Conservation (phyloP, 768 basidiomycete species). For the Boletus eberwhitei region DNA sequence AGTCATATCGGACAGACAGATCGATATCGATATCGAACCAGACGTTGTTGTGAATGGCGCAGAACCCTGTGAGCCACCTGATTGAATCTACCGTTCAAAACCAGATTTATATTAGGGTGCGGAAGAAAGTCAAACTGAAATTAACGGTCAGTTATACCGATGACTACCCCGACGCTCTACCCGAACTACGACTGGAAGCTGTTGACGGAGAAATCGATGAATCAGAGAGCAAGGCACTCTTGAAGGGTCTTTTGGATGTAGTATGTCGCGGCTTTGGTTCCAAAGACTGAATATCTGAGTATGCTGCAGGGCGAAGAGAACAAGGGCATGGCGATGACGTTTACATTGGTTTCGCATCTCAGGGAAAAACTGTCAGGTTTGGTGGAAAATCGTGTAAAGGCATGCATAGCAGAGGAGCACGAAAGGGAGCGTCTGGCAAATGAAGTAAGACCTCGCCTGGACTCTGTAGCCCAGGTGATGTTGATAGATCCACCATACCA, state of each 20-base stretch:
- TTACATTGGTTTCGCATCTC: slow-evolving; percentile 84
- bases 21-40: slow-evolving; percentile 84
- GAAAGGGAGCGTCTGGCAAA: slow-evolving; percentile 72
- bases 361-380: slow-evolving; percentile 71
- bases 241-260: slow-evolving; percentile 55
- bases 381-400: slow-evolving; percentile 57
- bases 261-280: slow-evolving; percentile 36
- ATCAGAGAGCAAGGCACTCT: slow-evolving; percentile 49
- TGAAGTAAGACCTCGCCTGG: slow-evolving; percentile 51
- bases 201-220: slow-evolving; percentile 65
- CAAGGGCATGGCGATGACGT: slow-evolving; percentile 96
- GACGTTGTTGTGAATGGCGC: slow-evolving; percentile 66
- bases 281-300: background rate
- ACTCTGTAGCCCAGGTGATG: background rate
- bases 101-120: slow-evolving; percentile 9
- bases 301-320: slow-evolving; percentile 71
- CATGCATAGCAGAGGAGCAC: slow-evolving; percentile 53
- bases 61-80: slow-evolving; percentile 47
- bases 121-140: slow-evolving; percentile 64
- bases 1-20: slow-evolving; percentile 82
- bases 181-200: slow-evolving; percentile 63
- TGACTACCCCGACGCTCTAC: slow-evolving; percentile 81
- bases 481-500: slow-evolving; percentile 30
- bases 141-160: slow-evolving; percentile 76
- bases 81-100: background rate